phyloP scores from a whole-genome alignment of 371 early-diverging fungal genomes.

The Chytridiales sp. region DNA sequence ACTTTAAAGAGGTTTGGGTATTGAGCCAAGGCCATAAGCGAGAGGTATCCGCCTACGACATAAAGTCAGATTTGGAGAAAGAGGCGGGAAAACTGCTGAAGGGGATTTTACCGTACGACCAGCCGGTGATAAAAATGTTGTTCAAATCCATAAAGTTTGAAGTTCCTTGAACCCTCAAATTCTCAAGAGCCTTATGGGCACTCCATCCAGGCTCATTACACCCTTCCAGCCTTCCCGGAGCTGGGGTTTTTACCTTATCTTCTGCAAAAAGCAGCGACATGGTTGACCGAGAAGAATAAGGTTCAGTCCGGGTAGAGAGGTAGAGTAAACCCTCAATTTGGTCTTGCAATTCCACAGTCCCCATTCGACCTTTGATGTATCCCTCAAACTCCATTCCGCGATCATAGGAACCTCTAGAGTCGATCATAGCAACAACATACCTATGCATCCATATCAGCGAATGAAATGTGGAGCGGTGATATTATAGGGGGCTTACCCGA shows the following conservation, averaged over 20 bases:
- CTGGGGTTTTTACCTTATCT: too few relatives aligned
- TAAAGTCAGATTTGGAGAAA: too few relatives aligned
- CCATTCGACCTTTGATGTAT: conserved; percentile 51
- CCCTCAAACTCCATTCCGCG: conserved; percentile 71
- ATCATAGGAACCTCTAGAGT: conserved; percentile 72
- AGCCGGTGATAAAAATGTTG: conserved; percentile 16
- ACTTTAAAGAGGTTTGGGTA: conserved; percentile 65
- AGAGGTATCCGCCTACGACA: conserved; percentile 63
- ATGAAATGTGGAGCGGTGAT: neutral
- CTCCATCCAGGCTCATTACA: neutral
- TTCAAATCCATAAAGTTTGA: conserved; percentile 7
- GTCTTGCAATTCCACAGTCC: conserved; percentile 67
- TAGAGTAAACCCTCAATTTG: conserved; percentile 66
- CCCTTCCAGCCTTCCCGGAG: neutral
- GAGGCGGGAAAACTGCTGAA: too few relatives aligned
- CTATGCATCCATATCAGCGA: neutral
- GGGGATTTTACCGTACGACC: conserved; percentile 19
- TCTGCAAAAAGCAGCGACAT: neutral
- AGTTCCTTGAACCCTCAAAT: neutral
- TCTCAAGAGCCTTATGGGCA: neutral
- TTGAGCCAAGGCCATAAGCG: conserved; percentile 67
- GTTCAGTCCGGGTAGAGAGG: conserved; percentile 33
- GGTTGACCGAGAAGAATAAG: neutral
- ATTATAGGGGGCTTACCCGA: conserved; percentile 47
- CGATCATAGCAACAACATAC: conserved; percentile 68